Base-by-base conservation (phyloP, 2,329 filamentous ascomycete genomes). In the Fusarium proliferatum region DNA sequence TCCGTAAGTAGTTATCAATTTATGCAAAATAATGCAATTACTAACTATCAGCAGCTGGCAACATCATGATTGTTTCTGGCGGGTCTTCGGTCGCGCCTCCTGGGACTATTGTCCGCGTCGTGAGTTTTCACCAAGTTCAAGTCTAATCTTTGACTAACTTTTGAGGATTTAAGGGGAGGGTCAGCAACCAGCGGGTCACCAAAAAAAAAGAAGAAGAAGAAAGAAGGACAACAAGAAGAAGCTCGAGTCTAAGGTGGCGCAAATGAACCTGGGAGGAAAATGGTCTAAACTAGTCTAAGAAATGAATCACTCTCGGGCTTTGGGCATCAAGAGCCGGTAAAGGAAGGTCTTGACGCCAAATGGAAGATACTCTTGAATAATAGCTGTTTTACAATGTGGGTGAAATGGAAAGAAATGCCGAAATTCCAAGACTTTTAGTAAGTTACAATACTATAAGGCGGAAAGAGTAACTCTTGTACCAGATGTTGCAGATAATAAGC, bases 21-120 rank as follows among this genome's bases (percentile, higher is more conserved):
- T 26, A 26, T 26, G 26, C 26, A 26, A 26, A 26, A 26, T 26
- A 5, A 26, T 26, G 26, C 26, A 26, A 26, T 26, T 26, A 26
- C 26, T 26, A 26, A 26, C 26, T 26, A 26, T 26, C 26, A 26
- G 26, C 26, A 26, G 26, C 26, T 26, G 26, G 26, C 5, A 26
- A 26, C 0, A 17, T 49, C 28, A 49, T 49, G 46, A 33, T 49
- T 0, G 21, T 49, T 0, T 6, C 46, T 1, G 46, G 46, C 2
- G 28, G 28, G 0, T 49, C 46, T 0, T 30, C 13, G 0, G 21
- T 49, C 9, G 30, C 48, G 0, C 30, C 28, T 0, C 48, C 48
- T 2, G 48, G 21, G 0, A 34, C 48, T 3, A 34, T 51, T 17
- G 10, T 51, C 15, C 21, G 30, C 1, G 1, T 34, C 0, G 48